phyloP scores from a whole-genome alignment of 352 stramenopile species.

The Achlya hypogyna region DNA sequence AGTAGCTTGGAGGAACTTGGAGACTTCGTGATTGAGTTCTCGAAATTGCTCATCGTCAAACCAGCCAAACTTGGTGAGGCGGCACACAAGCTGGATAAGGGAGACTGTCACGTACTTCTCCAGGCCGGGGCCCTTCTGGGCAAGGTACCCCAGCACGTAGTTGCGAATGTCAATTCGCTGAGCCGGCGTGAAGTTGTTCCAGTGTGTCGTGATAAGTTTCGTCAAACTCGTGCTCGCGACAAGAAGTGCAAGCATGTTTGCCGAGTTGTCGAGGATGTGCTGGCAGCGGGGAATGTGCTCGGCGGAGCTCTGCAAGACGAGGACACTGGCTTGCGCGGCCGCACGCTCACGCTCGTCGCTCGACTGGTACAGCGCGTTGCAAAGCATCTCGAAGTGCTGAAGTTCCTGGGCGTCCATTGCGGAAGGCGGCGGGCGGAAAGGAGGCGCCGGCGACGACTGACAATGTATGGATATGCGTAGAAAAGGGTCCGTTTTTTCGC shows the following conservation, averaged over 20 bases:
- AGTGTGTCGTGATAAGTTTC: slow-evolving; percentile 96
- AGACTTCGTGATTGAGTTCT: slow-evolving; percentile 96
- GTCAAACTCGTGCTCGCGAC: slow-evolving; percentile 95
- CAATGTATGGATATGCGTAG: slow-evolving; percentile 17
- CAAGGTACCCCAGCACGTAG: slow-evolving; percentile 96
- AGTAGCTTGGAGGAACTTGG: slow-evolving; percentile 95
- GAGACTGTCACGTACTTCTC: slow-evolving; percentile 93
- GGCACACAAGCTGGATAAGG: slow-evolving; percentile 96
- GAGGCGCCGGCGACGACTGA: background rate
- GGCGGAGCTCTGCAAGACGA: slow-evolving; percentile 84
- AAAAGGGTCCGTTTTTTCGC: background rate
- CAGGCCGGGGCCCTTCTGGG: slow-evolving; percentile 89
- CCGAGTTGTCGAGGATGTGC: slow-evolving; percentile 96
- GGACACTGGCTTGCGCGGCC: slow-evolving; percentile 73
- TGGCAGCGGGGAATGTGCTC: slow-evolving; percentile 98
- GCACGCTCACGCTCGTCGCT: slow-evolving; percentile 57
- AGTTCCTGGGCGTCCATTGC: slow-evolving; percentile 72
- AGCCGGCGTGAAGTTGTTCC: slow-evolving; percentile 84
- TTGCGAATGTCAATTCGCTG: slow-evolving; percentile 95
- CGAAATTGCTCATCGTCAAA: slow-evolving; percentile 96
- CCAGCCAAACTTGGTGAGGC: slow-evolving; percentile 98
- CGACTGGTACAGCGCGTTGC: slow-evolving; percentile 69
- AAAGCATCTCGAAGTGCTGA: slow-evolving; percentile 69
- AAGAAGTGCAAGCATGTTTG: slow-evolving; percentile 92
- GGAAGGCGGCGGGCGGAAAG: background rate